Percentiles rank a stretch among this genome's conserved stretches.
phyloP scores from a whole-genome alignment of 164 flowering plant genomes.

The Cinnamomum micranthum region DNA sequence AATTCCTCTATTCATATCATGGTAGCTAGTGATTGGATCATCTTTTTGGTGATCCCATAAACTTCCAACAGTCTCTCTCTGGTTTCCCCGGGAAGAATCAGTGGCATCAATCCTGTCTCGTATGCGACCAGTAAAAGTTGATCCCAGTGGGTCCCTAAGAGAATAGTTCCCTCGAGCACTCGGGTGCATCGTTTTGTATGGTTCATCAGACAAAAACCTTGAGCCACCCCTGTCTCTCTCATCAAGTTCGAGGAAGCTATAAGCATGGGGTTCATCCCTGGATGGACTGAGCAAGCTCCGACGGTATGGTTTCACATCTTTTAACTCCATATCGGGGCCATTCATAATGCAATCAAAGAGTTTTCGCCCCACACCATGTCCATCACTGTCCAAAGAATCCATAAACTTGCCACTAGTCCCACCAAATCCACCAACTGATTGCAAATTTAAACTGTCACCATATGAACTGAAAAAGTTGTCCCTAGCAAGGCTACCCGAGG shows the following conservation, averaged over 20 bases:
- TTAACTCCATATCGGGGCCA: slow-evolving; percentile 8
- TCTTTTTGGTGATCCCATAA: slow-evolving; percentile 23
- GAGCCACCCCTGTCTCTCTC: slow-evolving; percentile 19
- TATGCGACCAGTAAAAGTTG: slow-evolving; percentile 16
- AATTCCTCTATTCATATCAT: slow-evolving; percentile 11
- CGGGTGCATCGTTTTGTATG: slow-evolving; percentile 12
- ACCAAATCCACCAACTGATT: slow-evolving; percentile 11
- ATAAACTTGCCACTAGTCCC: slow-evolving; percentile 9
- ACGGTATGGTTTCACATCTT: slow-evolving; percentile 14
- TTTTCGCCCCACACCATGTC: slow-evolving; percentile 2
- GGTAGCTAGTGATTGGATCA: slow-evolving; percentile 11
- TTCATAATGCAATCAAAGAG: slow-evolving; percentile 4
- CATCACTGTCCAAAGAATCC: slow-evolving; percentile 6
- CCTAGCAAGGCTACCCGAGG: slow-evolving; percentile 19
- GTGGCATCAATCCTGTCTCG: slow-evolving; percentile 14
- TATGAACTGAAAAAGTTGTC: slow-evolving; percentile 16
- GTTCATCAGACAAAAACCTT: slow-evolving; percentile 17
- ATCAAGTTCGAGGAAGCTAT: slow-evolving; percentile 20
- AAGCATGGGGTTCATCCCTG: slow-evolving; percentile 14
- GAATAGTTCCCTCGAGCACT: slow-evolving; percentile 21
- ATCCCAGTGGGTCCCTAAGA: slow-evolving; percentile 16
- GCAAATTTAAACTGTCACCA: slow-evolving; percentile 2
- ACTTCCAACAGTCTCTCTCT: slow-evolving; percentile 1
- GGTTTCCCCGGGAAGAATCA: slow-evolving; percentile 16
- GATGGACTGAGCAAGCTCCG: slow-evolving; percentile 9